Base-by-base conservation (phyloP, 2,329 filamentous ascomycete species). In the Cylindrodendrum hubeiense region DNA sequence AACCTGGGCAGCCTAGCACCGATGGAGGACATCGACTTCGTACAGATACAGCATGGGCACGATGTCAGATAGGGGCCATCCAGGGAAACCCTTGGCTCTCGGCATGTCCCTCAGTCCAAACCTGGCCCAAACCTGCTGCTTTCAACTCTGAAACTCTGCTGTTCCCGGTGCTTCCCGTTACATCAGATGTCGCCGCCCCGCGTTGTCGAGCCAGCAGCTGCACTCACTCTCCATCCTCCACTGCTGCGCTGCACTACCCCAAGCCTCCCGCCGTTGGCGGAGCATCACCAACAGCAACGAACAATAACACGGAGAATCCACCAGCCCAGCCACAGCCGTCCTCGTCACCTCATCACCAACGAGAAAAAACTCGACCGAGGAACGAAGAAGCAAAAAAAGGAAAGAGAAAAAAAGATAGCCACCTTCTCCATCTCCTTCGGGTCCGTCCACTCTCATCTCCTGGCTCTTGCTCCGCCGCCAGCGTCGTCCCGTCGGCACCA, bases 201-300 rank as follows among this genome's bases (percentile, higher is more conserved):
- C 33, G 63, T 69, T 69, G 70, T 72, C 61, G 47, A 71, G 61
- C 60, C 65, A 70, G 58, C 65, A 63, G 56, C 69, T 62, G 58
- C 54, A 41, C 46, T 41, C 60, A 15, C 24, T 30, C 41, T 15
- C 28, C 60, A 30, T 53, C 46, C 37, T 39, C 37, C 37, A 39
- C 37, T 39, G 15, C 17, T n/a, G n/a, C 6, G 7, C 15, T n/a
- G 15, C 37, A 39, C n/a, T 7, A 13, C 17, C 61, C 49, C 37
- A 30, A 24, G 21, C 43, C 43, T 49, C 41, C 63, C 30, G 49
- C 39, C 43, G 58, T 63, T 65, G 67, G 60, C 65, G 46, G 62
- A 68, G 55, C 60, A 67, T 52, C 54, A 53, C 43, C 52, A 46
- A 26, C 52, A 37, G 41, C 41, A 21, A 39, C 43, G 43, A 60